phyloP scores from a whole-genome alignment of 495 filamentous ascomycete species.

The Evansstolkia leycettana region DNA sequence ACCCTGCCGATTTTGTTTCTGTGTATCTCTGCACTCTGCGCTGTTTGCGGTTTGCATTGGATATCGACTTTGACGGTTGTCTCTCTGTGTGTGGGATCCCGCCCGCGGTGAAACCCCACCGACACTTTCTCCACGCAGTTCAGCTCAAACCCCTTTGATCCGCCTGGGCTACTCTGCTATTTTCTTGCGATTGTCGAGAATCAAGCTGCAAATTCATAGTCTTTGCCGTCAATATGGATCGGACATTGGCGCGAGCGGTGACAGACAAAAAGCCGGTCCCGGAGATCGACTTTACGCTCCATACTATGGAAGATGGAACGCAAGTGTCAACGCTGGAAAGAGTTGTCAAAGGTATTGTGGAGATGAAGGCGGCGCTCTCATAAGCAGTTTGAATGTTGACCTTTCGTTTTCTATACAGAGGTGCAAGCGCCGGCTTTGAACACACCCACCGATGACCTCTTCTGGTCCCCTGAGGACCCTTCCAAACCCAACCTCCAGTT shows the following conservation, averaged over 20 bases:
- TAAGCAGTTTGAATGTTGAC: too few relatives aligned
- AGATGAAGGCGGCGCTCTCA: not conserved
- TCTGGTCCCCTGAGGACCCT: conserved; percentile 65
- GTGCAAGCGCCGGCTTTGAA: conserved; percentile 93
- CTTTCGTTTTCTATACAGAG: conserved; percentile 36
- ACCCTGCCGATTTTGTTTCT: not conserved
- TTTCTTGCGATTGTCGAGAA: not conserved
- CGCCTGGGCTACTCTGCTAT: not conserved
- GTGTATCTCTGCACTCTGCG: too few relatives aligned
- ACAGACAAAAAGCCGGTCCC: conserved; percentile 85
- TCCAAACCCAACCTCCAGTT: conserved; percentile 86
- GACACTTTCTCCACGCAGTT: not conserved
- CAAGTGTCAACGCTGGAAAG: conserved; percentile 91
- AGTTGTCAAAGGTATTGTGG: conserved; percentile 81
- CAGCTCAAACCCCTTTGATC: not conserved
- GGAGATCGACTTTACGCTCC: conserved; percentile 96
- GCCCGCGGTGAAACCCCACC: not conserved
- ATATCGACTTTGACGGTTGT: not conserved
- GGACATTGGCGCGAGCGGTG: conserved; percentile 55
- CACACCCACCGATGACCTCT: conserved; percentile 74
- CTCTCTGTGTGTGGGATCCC: not conserved
- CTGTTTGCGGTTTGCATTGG: too few relatives aligned
- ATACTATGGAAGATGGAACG: conserved; percentile 93
- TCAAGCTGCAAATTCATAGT: not conserved
- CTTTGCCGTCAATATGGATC: conserved; percentile 24